Evolutionary conservation across 345 rosid genomes (phyloP).

Genomic region (Fremontodendron californicum): DNA sequence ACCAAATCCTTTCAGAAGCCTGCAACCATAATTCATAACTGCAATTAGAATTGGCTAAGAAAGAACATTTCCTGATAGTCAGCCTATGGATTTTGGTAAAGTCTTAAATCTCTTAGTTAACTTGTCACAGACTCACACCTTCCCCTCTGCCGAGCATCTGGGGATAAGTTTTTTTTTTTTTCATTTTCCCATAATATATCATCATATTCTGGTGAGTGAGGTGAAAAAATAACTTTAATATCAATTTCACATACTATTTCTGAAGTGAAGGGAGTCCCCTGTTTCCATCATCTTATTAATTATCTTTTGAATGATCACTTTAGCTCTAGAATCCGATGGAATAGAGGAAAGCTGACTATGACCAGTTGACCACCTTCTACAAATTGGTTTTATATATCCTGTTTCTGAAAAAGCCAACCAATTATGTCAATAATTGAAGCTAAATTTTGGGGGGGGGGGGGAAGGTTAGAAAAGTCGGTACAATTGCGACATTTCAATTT

Average conservation of each 20-base stretch:
- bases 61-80: not conserved
- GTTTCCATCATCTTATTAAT: not conserved
- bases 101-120: not conserved
- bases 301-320: not conserved
- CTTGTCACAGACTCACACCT: not conserved
- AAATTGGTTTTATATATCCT: not conserved
- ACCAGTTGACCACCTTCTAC: not conserved
- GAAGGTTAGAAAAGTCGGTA: too few species aligned
- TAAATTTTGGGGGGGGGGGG: not conserved
- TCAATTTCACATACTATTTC: not conserved
- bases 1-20: not conserved
- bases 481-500: too few species aligned
- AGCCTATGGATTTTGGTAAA: not conserved
- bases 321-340: not conserved
- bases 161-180: not conserved
- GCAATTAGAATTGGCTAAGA: not conserved
- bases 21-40: not conserved
- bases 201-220: not conserved
- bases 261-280: not conserved
- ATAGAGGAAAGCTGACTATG: not conserved
- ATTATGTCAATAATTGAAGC: not conserved
- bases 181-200: too few species aligned
- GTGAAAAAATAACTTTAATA: not conserved
- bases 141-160: not conserved
- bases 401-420: not conserved